A percentile compares a stretch with the other conserved stretches of the same genome.
Evolutionary conservation across 108 stramenopile species (phyloP).

Genomic region (Stephanodiscus minutulus): DNA sequence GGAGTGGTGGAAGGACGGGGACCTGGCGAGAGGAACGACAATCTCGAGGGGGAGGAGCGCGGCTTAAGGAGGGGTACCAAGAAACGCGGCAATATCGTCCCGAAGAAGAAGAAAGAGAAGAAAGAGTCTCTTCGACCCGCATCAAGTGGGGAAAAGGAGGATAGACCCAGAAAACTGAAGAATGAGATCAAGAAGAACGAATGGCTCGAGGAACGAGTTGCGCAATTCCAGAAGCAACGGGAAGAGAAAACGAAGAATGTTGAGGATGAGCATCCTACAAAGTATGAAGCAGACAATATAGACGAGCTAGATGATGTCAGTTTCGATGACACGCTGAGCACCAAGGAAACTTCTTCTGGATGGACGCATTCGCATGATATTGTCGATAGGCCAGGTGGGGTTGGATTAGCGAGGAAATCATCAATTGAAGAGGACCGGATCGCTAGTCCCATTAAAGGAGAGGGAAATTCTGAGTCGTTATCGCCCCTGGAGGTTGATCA

Average conservation of each 20-base stretch:
- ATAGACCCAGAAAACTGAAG: neutral
- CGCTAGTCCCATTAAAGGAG: neutral
- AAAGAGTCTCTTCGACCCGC: neutral
- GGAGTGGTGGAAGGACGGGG: neutral
- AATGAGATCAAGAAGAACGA: neutral
- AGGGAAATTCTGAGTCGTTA: neutral
- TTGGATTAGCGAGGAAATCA: neutral
- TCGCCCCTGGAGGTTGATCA: neutral
- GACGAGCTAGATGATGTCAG: constrained; percentile 1
- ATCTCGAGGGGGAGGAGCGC: neutral
- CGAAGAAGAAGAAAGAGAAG: constrained; percentile 4
- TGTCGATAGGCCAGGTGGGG: neutral
- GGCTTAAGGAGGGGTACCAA: neutral
- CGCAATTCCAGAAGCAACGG: neutral
- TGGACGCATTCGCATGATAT: neutral
- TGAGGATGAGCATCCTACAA: neutral
- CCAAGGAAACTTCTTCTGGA: neutral
- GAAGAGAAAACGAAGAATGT: neutral
- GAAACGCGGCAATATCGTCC: neutral
- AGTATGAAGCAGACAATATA: neutral
- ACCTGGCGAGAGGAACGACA: neutral
- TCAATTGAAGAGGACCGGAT: neutral
- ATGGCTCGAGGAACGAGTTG: constrained; percentile 15
- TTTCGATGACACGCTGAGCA: constrained; percentile 6
- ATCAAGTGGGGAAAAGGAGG: neutral